Percentiles rank a stretch among this genome's conserved stretches.
Evolutionary conservation across 805 yeast species (phyloP).

Genomic region (Wickerhamiella dianesei): DNA sequence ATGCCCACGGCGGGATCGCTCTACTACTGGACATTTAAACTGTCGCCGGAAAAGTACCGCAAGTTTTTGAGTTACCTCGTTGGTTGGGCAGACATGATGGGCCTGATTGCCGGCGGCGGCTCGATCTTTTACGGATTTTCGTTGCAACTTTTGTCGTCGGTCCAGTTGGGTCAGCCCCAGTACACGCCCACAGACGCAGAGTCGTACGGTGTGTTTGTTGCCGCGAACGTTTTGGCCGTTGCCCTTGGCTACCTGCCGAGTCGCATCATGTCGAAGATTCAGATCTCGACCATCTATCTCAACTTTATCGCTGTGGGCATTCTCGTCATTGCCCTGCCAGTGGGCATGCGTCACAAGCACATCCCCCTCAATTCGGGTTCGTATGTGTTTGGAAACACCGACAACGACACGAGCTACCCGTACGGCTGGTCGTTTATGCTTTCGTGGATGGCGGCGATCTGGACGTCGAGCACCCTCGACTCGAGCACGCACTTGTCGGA

Average conservation of each 20-base stretch:
- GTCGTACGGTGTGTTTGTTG: conserved; percentile 52
- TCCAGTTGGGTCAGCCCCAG: conserved; percentile 32
- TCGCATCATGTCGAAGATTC: conserved; percentile 40
- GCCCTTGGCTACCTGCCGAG: conserved; percentile 41
- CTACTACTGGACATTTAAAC: conserved; percentile 51
- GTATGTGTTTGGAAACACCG: conserved; percentile 38
- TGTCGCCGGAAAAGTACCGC: conserved; percentile 41
- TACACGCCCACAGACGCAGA: conserved; percentile 38
- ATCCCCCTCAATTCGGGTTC: conserved; percentile 33
- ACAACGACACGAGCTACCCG: conserved; percentile 51
- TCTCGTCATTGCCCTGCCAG: conserved; percentile 48
- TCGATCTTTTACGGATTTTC: conserved; percentile 61
- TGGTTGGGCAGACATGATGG: conserved; percentile 53
- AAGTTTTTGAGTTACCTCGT: conserved; percentile 44
- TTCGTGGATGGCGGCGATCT: conserved; percentile 47
- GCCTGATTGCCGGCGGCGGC: conserved; percentile 49
- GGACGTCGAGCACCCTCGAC: conserved; percentile 37
- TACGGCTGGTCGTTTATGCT: conserved; percentile 44
- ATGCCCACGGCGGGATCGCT: conserved; percentile 65
- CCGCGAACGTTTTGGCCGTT: conserved; percentile 38
- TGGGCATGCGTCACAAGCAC: conserved; percentile 27
- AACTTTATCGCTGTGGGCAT: conserved; percentile 40
- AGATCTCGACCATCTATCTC: conserved; percentile 40
- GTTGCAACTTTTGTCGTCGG: conserved; percentile 32
- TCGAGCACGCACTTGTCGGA: conserved; percentile 52